phyloP scores from a whole-genome alignment of 1,139 yeast genomes.

The Taiozyma sp. region DNA sequence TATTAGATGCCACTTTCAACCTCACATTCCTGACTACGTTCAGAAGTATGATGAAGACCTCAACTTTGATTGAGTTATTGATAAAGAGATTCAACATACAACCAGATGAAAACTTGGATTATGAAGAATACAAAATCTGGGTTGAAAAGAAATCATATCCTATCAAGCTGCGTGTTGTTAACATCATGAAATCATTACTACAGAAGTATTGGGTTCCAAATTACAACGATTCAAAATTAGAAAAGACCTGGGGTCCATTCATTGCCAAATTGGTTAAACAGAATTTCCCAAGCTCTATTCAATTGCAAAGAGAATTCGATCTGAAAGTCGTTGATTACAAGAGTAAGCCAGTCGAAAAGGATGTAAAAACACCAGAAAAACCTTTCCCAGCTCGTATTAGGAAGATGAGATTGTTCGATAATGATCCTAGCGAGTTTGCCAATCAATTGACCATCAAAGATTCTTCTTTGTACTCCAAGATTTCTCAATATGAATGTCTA shows the following conservation, averaged over 20 bases:
- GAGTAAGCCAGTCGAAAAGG: neutral
- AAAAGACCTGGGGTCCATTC: conserved; percentile 53
- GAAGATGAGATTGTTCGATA: conserved; percentile 52
- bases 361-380: conserved; percentile 1
- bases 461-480: conserved; percentile 60
- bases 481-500: conserved; percentile 71
- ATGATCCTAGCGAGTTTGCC: conserved; percentile 76
- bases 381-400: conserved; percentile 22
- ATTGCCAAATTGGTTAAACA: conserved; percentile 45
- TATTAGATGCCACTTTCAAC: conserved; percentile 64
- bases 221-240: conserved; percentile 48
- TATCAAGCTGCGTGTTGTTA: conserved; percentile 64
- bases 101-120: conserved; percentile 87
- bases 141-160: conserved; percentile 62
- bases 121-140: conserved; percentile 83
- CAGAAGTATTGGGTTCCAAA: conserved; percentile 77
- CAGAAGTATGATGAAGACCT: conserved; percentile 68
- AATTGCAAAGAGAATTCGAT: conserved; percentile 26
- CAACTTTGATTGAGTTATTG: conserved; percentile 57
- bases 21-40: conserved; percentile 72
- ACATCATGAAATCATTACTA: conserved; percentile 65
- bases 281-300: conserved; percentile 38
- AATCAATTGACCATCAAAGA: conserved; percentile 83
- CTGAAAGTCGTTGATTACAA: conserved; percentile 17
- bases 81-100: conserved; percentile 64